These are phyloP conservation scores for Eimeria necatrix DNA, from an alignment of 169 alveolate species.

Conservation along the genomic window DNA sequence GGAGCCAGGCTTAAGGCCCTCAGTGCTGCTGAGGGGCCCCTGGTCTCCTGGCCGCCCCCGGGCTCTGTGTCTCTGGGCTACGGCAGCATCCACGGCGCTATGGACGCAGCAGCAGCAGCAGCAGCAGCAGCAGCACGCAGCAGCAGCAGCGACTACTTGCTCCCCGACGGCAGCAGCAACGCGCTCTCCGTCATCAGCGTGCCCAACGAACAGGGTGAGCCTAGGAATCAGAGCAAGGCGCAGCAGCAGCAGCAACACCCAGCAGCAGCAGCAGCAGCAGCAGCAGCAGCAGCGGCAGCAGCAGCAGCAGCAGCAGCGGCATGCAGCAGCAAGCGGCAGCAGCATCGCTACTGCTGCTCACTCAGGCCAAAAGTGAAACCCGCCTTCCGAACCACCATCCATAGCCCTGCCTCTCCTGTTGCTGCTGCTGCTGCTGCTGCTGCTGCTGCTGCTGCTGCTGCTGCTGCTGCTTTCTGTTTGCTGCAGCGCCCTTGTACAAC, in stretches of 20 bases:
- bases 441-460: slow-evolving; percentile 38
- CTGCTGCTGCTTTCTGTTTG: slow-evolving; percentile 28
- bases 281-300: neutral
- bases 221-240: neutral
- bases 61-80: slow-evolving; percentile 8
- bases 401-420: neutral
- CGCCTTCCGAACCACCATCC: neutral
- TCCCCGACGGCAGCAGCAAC: neutral
- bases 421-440: slow-evolving; percentile 25
- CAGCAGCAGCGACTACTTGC: slow-evolving; percentile 3
- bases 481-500: slow-evolving; percentile 43
- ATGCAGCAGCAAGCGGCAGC: slow-evolving; percentile 8
- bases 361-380: neutral
- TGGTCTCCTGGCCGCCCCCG: slow-evolving; percentile 29
- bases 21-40: neutral
- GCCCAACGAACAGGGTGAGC: slow-evolving; percentile 57
- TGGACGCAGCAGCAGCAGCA: slow-evolving; percentile 27
- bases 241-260: slow-evolving; percentile 42
- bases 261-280: slow-evolving; percentile 35
- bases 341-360: slow-evolving; percentile 3
- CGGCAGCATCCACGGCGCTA: neutral
- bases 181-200: slow-evolving; percentile 72
- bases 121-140: neutral
- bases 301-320: neutral
- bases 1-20: neutral